Evolutionary conservation across 1,139 yeast genomes (phyloP).

Genomic region (Hyphopichia fennica): DNA sequence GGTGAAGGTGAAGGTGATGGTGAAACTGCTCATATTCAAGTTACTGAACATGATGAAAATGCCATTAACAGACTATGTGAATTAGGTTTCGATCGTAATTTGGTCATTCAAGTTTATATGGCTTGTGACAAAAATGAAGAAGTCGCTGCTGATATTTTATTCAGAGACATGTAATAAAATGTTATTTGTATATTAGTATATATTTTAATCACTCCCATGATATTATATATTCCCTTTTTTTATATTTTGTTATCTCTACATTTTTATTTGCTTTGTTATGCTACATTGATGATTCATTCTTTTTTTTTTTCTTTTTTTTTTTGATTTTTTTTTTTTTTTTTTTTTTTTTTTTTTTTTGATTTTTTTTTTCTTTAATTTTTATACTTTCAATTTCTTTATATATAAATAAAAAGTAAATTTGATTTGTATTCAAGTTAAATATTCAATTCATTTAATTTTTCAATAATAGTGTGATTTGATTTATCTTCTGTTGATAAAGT

Average conservation of each 20-base stretch:
- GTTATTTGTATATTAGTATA: slow-evolving; percentile 8
- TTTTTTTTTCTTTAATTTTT: no score
- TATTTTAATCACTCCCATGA: not conserved
- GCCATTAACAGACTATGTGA: slow-evolving; percentile 89
- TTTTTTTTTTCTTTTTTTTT: not conserved
- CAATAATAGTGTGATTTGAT: slow-evolving; percentile 17
- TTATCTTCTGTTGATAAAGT: slow-evolving; percentile 41
- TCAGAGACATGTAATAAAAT: slow-evolving; percentile 47
- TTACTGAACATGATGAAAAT: slow-evolving; percentile 81
- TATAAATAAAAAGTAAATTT: no score
- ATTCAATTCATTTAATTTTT: slow-evolving; percentile 15
- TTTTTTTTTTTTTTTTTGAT: no score
- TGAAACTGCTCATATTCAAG: slow-evolving; percentile 54
- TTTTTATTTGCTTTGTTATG: no score
- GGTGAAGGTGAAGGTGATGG: slow-evolving; percentile 40
- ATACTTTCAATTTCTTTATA: no score
- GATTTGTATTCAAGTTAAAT: not conserved
- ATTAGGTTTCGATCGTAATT: slow-evolving; percentile 84
- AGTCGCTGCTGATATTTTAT: slow-evolving; percentile 88
- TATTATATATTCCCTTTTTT: not conserved
- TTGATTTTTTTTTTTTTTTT: not conserved
- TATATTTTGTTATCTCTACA: not conserved
- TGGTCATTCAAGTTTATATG: slow-evolving; percentile 91
- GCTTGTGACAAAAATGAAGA: slow-evolving; percentile 99
- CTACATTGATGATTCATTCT: not conserved